Percentiles rank a stretch among this genome's conserved stretches.
Evolutionary conservation across 2,329 filamentous ascomycete genomes (phyloP).

Genomic region (Kalaharituber pfeilii): DNA sequence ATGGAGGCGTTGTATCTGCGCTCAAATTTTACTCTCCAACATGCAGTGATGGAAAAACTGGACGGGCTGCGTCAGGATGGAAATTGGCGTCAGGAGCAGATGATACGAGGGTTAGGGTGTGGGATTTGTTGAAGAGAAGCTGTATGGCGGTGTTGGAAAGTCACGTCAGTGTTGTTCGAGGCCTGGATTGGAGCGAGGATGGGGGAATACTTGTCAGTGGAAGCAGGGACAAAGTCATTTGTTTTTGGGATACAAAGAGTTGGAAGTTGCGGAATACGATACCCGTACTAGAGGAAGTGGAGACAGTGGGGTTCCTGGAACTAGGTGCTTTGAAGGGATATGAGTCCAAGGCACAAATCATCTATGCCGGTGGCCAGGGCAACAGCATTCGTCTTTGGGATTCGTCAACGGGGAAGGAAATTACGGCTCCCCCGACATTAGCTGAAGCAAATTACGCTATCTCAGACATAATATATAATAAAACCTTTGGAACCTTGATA

Average conservation of each 20-base stretch:
- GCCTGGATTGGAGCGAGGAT: slow-evolving; percentile 44
- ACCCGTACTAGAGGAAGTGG: slow-evolving; percentile 69
- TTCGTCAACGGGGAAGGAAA: slow-evolving; percentile 54
- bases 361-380: slow-evolving; percentile 66
- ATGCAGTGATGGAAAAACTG: slow-evolving; percentile 30
- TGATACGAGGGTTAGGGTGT: slow-evolving; percentile 80
- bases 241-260: slow-evolving; percentile 70
- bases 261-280: slow-evolving; percentile 73
- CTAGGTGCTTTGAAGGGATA: slow-evolving; percentile 44
- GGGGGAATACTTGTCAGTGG: slow-evolving; percentile 50
- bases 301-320: slow-evolving; percentile 62
- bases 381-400: slow-evolving; percentile 74
- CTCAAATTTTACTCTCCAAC: slow-evolving; percentile 65
- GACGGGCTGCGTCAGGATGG: slow-evolving; percentile 41
- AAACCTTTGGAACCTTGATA: slow-evolving; percentile 38
- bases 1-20: slow-evolving; percentile 78
- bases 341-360: slow-evolving; percentile 10
- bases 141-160: slow-evolving; percentile 66
- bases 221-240: slow-evolving; percentile 82
- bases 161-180: slow-evolving; percentile 87
- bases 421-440: slow-evolving; percentile 50
- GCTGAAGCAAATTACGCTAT: slow-evolving; percentile 44
- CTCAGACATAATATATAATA: slow-evolving; percentile 42
- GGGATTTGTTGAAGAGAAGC: slow-evolving; percentile 73
- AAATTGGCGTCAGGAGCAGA: slow-evolving; percentile 80